Conservation (phyloP, 371 early-diverging fungal genomes). For the Mucor saturninus region DNA sequence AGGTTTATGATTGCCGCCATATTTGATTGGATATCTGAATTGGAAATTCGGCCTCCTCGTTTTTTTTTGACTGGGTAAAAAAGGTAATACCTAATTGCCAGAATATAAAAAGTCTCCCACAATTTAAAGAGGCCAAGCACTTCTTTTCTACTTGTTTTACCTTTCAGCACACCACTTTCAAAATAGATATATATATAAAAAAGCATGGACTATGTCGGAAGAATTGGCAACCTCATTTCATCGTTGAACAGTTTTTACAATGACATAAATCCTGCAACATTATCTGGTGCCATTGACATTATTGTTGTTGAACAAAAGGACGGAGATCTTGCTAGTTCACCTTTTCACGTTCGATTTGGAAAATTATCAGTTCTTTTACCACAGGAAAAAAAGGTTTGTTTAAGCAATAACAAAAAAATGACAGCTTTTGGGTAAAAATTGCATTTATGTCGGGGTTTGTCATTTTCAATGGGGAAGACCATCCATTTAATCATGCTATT, state of each 20-base stretch:
- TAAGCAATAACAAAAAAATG: not conserved
- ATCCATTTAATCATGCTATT: not conserved
- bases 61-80: no score
- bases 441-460: slow-evolving; percentile 4
- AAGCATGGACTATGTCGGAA: slow-evolving; percentile 46
- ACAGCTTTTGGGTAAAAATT: slow-evolving; percentile 4
- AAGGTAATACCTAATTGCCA: no score
- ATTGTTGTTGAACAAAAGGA: slow-evolving; percentile 88
- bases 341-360: slow-evolving; percentile 98
- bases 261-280: slow-evolving; percentile 96
- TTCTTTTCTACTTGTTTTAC: not conserved
- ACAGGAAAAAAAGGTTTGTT: slow-evolving; percentile 78
- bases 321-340: slow-evolving; percentile 88
- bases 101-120: not conserved
- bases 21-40: no score
- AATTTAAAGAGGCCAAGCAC: not conserved
- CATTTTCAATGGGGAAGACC: not conserved
- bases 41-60: no score
- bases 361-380: slow-evolving; percentile 91
- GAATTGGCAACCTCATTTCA: slow-evolving; percentile 53
- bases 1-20: no score
- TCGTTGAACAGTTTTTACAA: slow-evolving; percentile 93
- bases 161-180: not conserved
- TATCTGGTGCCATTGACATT: slow-evolving; percentile 98
- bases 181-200: not conserved